These are phyloP conservation scores for Xerophyta viscosa DNA, from an alignment of 106 monocot genomes.

Conservation along the genomic window DNA sequence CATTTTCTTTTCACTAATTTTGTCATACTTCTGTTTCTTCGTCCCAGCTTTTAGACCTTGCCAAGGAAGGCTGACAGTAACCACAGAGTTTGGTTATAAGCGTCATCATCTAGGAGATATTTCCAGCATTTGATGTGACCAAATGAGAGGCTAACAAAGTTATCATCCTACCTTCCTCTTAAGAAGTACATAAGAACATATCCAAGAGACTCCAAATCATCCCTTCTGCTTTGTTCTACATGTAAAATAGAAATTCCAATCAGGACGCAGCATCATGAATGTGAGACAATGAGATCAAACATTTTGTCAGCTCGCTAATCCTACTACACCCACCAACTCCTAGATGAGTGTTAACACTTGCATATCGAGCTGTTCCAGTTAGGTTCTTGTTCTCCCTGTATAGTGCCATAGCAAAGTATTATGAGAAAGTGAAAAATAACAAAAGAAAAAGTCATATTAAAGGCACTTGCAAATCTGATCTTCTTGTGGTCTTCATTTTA, in stretches of 20 bases:
- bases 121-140: background rate
- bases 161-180: slow-evolving; percentile 61
- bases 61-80: slow-evolving; percentile 69
- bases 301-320: too few relatives aligned
- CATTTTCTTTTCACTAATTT: slow-evolving; percentile 88
- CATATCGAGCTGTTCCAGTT: slow-evolving; percentile 59
- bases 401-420: background rate
- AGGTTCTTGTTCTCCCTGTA: slow-evolving; percentile 60
- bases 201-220: slow-evolving; percentile 90
- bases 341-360: slow-evolving; percentile 60
- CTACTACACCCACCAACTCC: slow-evolving; percentile 43
- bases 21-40: slow-evolving; percentile 89
- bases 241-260: background rate
- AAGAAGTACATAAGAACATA: slow-evolving; percentile 88
- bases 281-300: too few relatives aligned
- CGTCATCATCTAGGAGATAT: background rate
- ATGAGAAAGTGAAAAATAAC: too few relatives aligned
- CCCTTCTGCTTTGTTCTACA: slow-evolving; percentile 88
- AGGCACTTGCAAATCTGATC: too few relatives aligned
- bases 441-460: too few relatives aligned
- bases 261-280: background rate
- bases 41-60: slow-evolving; percentile 82
- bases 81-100: background rate
- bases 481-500: too few relatives aligned
- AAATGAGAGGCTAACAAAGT: background rate